phyloP scores from a whole-genome alignment of 2,329 filamentous ascomycete species.

The Rhynchosporium agropyri region DNA sequence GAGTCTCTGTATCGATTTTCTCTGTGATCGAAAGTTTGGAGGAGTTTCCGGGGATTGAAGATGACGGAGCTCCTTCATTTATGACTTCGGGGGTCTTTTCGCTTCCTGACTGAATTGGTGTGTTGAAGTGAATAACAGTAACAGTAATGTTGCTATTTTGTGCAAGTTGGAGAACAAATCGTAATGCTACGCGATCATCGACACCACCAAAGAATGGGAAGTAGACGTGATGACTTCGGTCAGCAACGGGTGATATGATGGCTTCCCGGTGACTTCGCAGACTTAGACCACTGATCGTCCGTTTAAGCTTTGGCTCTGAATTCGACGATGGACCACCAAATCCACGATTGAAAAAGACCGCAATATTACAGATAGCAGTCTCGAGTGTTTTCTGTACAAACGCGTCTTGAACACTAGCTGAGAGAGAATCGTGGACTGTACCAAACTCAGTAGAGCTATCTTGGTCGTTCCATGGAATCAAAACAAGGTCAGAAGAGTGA shows the following conservation, averaged over 20 bases:
- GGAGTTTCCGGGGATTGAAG: slow-evolving; percentile 16
- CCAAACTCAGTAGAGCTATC: slow-evolving; percentile 68
- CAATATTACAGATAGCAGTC: slow-evolving; percentile 66
- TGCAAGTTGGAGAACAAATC: slow-evolving; percentile 81
- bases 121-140: slow-evolving; percentile 67
- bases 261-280: slow-evolving; percentile 60
- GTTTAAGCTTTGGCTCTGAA: slow-evolving; percentile 46
- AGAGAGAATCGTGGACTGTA: slow-evolving; percentile 59
- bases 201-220: slow-evolving; percentile 82
- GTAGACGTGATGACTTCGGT: slow-evolving; percentile 81
- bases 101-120: slow-evolving; percentile 30
- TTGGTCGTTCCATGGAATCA: slow-evolving; percentile 88
- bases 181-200: slow-evolving; percentile 80
- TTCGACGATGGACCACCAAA: slow-evolving; percentile 55
- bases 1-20: slow-evolving; percentile 32
- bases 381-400: slow-evolving; percentile 74
- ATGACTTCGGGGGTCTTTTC: slow-evolving; percentile 28
- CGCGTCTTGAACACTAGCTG: slow-evolving; percentile 64
- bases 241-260: slow-evolving; percentile 58
- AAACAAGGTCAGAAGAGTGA: slow-evolving; percentile 70
- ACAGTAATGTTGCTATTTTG: slow-evolving; percentile 78
- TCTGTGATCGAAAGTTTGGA: slow-evolving; percentile 30
- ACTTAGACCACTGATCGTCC: slow-evolving; percentile 59
- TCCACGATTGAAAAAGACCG: slow-evolving; percentile 77
- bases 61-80: slow-evolving; percentile 3